These are phyloP conservation scores for Saturnispora saitoi DNA, from an alignment of 805 yeast genomes.

Conservation along the genomic window DNA sequence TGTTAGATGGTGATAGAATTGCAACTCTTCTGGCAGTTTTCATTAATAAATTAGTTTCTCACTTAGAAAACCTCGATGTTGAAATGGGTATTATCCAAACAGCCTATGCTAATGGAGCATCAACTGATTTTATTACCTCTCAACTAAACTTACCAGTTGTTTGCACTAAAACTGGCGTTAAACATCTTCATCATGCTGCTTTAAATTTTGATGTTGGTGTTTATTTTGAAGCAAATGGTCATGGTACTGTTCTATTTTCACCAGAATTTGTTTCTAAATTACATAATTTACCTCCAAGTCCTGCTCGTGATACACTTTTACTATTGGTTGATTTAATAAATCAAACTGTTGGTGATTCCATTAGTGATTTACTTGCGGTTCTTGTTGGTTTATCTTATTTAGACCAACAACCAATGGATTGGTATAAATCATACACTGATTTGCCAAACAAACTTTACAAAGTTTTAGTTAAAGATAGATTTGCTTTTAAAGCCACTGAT, in stretches of 20 bases:
- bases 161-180: slow-evolving; percentile 93
- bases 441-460: slow-evolving; percentile 81
- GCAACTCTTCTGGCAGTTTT: slow-evolving; percentile 75
- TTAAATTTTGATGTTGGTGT: slow-evolving; percentile 80
- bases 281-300: slow-evolving; percentile 20
- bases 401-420: slow-evolving; percentile 42
- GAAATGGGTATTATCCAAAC: slow-evolving; percentile 86
- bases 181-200: slow-evolving; percentile 91
- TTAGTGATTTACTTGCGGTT: slow-evolving; percentile 81
- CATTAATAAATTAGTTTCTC: slow-evolving; percentile 39
- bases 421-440: slow-evolving; percentile 75
- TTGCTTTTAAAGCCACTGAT: slow-evolving; percentile 71
- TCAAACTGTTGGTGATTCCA: slow-evolving; percentile 98
- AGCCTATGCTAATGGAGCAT: slow-evolving; percentile 94
- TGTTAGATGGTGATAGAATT: slow-evolving; percentile 90
- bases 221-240: slow-evolving; percentile 98
- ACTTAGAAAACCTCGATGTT: slow-evolving; percentile 28
- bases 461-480: slow-evolving; percentile 76
- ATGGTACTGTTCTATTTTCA: slow-evolving; percentile 87
- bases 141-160: slow-evolving; percentile 65
- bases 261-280: slow-evolving; percentile 39
- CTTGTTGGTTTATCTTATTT: slow-evolving; percentile 50
- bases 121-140: slow-evolving; percentile 62
- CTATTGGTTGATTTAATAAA: slow-evolving; percentile 68
- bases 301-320: slow-evolving; percentile 45